Conservation (phyloP, 2,329 filamentous ascomycete species). For the Nannizziopsis barbatae region DNA sequence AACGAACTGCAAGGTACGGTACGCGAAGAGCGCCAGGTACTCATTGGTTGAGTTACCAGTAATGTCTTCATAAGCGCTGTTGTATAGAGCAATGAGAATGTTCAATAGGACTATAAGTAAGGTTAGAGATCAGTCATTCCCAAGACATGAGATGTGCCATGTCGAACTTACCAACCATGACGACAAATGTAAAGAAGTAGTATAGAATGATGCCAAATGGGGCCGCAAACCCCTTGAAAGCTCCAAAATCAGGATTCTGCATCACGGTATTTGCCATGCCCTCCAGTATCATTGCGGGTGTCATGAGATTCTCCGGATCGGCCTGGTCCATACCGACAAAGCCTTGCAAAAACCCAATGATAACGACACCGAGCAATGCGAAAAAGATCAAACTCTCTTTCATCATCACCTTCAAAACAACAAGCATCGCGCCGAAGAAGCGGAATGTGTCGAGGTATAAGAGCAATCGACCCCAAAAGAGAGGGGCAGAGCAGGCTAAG, state of each 20-base stretch:
- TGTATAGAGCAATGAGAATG: conserved; percentile 93
- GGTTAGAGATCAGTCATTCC: conserved; percentile 9
- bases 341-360: conserved; percentile 72
- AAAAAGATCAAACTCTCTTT: conserved; percentile 94
- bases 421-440: conserved; percentile 97
- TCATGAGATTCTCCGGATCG: conserved; percentile 52
- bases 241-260: conserved; percentile 78
- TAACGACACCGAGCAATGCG: conserved; percentile 70
- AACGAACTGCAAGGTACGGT: conserved; percentile 94
- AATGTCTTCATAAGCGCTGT: conserved; percentile 90
- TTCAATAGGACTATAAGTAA: conserved; percentile 61
- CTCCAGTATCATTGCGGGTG: conserved; percentile 34
- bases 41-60: conserved; percentile 89
- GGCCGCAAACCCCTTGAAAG: conserved; percentile 80
- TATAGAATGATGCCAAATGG: conserved; percentile 93
- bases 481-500: conserved; percentile 79
- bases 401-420: conserved; percentile 92
- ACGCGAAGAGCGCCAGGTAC: conserved; percentile 82
- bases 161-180: conserved; percentile 57
- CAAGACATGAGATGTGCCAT: neutral
- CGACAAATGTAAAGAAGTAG: conserved; percentile 93
- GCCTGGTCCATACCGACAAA: conserved; percentile 85
- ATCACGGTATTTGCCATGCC: conserved; percentile 78
- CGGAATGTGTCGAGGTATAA: conserved; percentile 86
- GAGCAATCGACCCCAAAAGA: conserved; percentile 92